A percentile compares a stretch with the other conserved stretches of the same genome.
Conservation (phyloP, 1,284 basidiomycete species). For the Trichosporon sp. region DNA sequence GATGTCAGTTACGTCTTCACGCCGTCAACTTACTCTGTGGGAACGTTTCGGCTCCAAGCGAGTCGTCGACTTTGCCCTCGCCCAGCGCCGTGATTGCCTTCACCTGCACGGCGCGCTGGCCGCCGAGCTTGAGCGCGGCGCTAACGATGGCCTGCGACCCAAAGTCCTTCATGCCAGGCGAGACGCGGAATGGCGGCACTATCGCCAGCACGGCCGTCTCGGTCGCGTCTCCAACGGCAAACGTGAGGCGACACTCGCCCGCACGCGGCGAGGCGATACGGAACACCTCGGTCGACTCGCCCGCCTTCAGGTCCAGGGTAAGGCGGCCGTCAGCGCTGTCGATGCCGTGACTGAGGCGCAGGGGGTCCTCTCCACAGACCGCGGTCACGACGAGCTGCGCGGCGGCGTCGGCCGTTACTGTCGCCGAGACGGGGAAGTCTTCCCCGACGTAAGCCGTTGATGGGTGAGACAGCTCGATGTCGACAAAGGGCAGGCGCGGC, state of each 20-base stretch:
- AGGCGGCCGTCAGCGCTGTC: conserved; percentile 1
- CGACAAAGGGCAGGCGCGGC: conserved; percentile 65
- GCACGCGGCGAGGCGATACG: background rate
- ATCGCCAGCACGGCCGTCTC: conserved; percentile 31
- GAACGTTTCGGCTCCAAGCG: background rate
- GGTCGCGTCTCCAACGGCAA: background rate
- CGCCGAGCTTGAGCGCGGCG: background rate
- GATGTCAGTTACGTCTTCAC: background rate
- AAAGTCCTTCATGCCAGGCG: background rate
- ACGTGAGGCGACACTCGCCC: background rate
- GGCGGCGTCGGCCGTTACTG: conserved; percentile 32
- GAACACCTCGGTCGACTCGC: conserved; percentile 11
- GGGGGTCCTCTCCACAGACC: background rate
- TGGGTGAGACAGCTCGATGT: conserved; percentile 63
- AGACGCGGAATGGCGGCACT: conserved; percentile 40
- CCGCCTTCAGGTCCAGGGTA: conserved; percentile 35
- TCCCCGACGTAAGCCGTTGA: conserved; percentile 76
- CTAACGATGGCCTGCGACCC: background rate
- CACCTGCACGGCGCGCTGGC: conserved; percentile 6
- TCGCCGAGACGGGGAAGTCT: conserved; percentile 68
- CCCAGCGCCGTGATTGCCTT: background rate
- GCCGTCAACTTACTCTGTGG: background rate
- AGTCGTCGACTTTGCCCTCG: conserved; percentile 19
- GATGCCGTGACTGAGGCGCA: conserved; percentile 6
- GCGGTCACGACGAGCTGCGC: conserved; percentile 28